Evolutionary conservation across 2,329 filamentous ascomycete species (phyloP), one percentile per base, ranked within the genome.

Genomic region (Tympanopsis confertula): DNA sequence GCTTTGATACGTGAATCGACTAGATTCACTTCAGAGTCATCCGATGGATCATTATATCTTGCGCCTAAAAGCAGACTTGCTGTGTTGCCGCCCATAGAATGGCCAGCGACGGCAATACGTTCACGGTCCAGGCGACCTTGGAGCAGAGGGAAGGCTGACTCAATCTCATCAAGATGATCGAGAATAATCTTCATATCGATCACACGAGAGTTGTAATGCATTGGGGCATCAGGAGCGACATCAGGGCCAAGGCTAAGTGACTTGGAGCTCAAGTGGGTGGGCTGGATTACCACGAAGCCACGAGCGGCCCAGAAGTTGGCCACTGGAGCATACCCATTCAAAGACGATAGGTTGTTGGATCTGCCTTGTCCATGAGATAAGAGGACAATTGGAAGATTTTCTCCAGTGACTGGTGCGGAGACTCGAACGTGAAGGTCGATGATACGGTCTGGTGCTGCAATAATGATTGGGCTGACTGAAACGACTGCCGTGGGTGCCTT

Each of bases 261-360:
- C 28, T 45, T 44, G 17, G 61, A 63, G 37, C 49, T 54, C 3
- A 64, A 46, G 42, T 63, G 61, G 3, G 61, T 63, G 3, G 62
- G 62, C 40, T 65, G 61, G 10, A 65, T 47, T 4, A 65, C 62
- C 0, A 52, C 58, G 44, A 64, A 64, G 38, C 61, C 61, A 35
- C 59, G 60, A 14, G 54, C 48, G 4, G 61, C 60, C 50, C 54
- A 63, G 49, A 64, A 64, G 36, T 62, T 53, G 38, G 49, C 54
- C 4, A 64, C 45, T 3, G 62, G 62, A 3, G 50, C 51, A 39
- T 62, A 63, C n/a, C 61, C 62, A 28, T 64, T 51, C 4, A 59
- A 50, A 2, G 61, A 65, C 13, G 57, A 59, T 19, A 64, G 51
- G 40, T 56, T 50, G 37, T 59, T 57, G 39, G 56, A 59, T 3